phyloP scores from a whole-genome alignment of 1,284 basidiomycete species.

The Fomitopsis pinicola region DNA sequence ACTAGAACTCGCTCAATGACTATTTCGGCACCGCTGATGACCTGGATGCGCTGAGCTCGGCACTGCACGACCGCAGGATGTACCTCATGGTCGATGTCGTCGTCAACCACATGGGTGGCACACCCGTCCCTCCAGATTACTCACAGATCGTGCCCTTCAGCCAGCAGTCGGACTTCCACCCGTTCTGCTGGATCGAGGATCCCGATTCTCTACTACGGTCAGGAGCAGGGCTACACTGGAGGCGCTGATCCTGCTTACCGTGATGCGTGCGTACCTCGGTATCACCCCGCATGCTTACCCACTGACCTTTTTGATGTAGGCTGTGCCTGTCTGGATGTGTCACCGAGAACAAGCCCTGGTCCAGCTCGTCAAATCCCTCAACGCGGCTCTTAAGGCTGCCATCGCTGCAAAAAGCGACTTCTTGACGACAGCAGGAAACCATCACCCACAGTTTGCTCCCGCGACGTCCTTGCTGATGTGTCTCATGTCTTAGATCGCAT shows the following conservation, averaged over 20 bases:
- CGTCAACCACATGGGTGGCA: slow-evolving; percentile 69
- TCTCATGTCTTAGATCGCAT: slow-evolving; percentile 35
- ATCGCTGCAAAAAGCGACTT: slow-evolving; percentile 42
- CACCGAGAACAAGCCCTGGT: slow-evolving; percentile 46
- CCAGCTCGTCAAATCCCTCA: slow-evolving; percentile 48
- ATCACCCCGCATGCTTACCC: too few species aligned
- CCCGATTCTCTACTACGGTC: slow-evolving; percentile 72
- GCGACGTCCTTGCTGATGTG: too few species aligned
- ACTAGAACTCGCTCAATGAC: slow-evolving; percentile 62
- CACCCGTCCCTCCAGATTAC: slow-evolving; percentile 50
- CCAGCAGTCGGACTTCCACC: slow-evolving; percentile 54
- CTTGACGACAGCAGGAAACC: slow-evolving; percentile 34
- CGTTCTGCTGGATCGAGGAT: slow-evolving; percentile 59
- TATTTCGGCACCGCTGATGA: slow-evolving; percentile 69
- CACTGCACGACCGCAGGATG: slow-evolving; percentile 69
- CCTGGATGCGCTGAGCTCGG: slow-evolving; percentile 59
- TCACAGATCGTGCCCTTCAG: slow-evolving; percentile 58
- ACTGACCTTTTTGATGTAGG: too few species aligned
- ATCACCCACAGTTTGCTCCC: neutral
- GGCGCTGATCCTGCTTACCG: slow-evolving; percentile 46
- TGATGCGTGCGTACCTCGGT: slow-evolving; percentile 44
- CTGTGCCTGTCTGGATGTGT: slow-evolving; percentile 2
- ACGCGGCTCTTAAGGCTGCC: slow-evolving; percentile 56
- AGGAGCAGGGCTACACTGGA: slow-evolving; percentile 29
- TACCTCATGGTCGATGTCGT: slow-evolving; percentile 80